phyloP scores from a whole-genome alignment of 2,329 filamentous ascomycete genomes.

The Gaeumannomyces tritici region DNA sequence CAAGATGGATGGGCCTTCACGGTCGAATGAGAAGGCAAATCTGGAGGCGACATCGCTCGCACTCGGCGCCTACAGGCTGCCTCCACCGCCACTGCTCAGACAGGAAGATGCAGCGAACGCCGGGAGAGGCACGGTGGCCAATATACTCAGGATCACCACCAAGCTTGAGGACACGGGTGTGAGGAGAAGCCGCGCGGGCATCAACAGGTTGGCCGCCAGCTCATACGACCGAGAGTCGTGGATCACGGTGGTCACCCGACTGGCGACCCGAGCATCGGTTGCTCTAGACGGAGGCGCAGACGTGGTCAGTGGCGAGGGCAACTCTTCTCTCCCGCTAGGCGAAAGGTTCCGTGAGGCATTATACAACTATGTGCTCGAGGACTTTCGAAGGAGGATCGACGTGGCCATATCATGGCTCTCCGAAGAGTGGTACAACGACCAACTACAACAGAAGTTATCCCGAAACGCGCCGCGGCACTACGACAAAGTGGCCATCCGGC shows the following conservation, averaged over 20 bases:
- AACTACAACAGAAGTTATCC: slow-evolving; percentile 29
- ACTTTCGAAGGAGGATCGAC: slow-evolving; percentile 84
- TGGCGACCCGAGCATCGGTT: slow-evolving; percentile 70
- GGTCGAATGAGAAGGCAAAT: slow-evolving; percentile 36
- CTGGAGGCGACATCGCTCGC: slow-evolving; percentile 41
- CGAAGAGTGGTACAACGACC: slow-evolving; percentile 97
- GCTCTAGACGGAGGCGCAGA: slow-evolving; percentile 50
- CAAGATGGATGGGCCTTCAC: slow-evolving; percentile 62
- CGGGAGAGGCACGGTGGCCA: slow-evolving; percentile 62
- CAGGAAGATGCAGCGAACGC: slow-evolving; percentile 63
- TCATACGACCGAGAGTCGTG: slow-evolving; percentile 81
- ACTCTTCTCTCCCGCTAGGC: slow-evolving; percentile 17
- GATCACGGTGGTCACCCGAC: slow-evolving; percentile 76
- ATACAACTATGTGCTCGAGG: slow-evolving; percentile 79
- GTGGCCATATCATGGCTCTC: slow-evolving; percentile 89
- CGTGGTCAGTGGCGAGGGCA: slow-evolving; percentile 42
- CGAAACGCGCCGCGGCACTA: slow-evolving; percentile 54
- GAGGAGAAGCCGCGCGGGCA: slow-evolving; percentile 59
- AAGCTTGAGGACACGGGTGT: slow-evolving; percentile 57
- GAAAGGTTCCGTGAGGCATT: slow-evolving; percentile 70
- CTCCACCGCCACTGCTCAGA: slow-evolving; percentile 64
- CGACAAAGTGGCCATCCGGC: slow-evolving; percentile 64
- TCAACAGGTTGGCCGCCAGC: slow-evolving; percentile 76
- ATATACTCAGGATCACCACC: slow-evolving; percentile 71
- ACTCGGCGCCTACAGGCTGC: slow-evolving; percentile 72